Evolutionary conservation across 1,139 yeast genomes (phyloP).

Genomic region (Waltiozyma solani): DNA sequence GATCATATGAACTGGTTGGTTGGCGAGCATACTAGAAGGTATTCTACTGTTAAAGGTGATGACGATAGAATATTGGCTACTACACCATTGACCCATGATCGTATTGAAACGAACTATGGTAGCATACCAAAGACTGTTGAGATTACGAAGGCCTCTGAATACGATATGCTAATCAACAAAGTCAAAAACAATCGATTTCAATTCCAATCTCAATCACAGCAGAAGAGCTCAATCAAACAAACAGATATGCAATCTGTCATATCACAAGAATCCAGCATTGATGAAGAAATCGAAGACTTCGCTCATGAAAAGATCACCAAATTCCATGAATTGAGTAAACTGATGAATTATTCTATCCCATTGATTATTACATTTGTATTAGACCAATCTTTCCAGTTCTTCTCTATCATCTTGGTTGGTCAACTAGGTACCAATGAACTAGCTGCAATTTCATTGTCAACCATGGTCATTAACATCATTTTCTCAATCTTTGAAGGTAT

Average conservation of each 20-base stretch:
- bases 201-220: no score
- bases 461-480: conserved; percentile 39
- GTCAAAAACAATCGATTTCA: no score
- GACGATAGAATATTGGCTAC: neutral
- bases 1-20: conserved; percentile 45
- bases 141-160: no score
- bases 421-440: conserved; percentile 53
- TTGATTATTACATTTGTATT: conserved; percentile 55
- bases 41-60: conserved; percentile 24
- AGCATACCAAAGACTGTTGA: no score
- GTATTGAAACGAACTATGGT: no score
- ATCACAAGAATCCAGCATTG: conserved; percentile 5
- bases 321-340: conserved; percentile 34
- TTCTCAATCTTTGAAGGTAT: conserved; percentile 42
- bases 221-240: conserved; percentile 11
- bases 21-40: conserved; percentile 58
- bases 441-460: conserved; percentile 33
- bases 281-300: conserved; percentile 26
- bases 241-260: conserved; percentile 20
- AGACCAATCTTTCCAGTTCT: conserved; percentile 65
- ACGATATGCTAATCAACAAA: no score
- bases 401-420: conserved; percentile 66
- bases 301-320: conserved; percentile 36
- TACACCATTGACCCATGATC: no score
- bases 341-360: conserved; percentile 51